Evolutionary conservation across 2,329 filamentous ascomycete genomes (phyloP).

Genomic region (Claviceps humidiphila): DNA sequence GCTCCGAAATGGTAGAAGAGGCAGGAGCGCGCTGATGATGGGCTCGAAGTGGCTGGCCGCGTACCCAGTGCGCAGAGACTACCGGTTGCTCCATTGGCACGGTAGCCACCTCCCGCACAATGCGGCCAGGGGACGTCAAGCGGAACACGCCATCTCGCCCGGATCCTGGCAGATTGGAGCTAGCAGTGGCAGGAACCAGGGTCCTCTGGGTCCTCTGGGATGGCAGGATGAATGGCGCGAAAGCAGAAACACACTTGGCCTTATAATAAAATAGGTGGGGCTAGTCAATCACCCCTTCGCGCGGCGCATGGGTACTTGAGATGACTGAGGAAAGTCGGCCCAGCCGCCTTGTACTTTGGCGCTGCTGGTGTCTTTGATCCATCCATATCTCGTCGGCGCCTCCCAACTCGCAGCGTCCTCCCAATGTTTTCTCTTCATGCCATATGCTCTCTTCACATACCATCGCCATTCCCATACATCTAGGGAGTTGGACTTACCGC

Average conservation of each 20-base stretch:
- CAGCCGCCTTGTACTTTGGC: neutral
- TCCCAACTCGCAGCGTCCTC: constrained; percentile 3
- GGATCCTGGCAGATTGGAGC: neutral
- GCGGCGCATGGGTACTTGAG: neutral
- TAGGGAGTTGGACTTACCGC: neutral
- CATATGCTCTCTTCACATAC: neutral
- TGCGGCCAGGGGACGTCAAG: neutral
- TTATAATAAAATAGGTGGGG: neutral
- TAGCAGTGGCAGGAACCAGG: too few species aligned
- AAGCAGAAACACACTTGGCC: neutral
- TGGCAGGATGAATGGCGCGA: neutral
- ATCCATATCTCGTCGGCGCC: constrained; percentile 5
- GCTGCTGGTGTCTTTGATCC: constrained; percentile 1
- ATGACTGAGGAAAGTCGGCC: neutral
- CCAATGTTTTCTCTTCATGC: neutral
- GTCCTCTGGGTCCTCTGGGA: neutral
- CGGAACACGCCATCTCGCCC: neutral
- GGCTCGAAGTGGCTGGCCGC: neutral
- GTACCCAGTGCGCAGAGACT: neutral
- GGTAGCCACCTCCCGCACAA: neutral
- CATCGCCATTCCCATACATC: constrained; percentile 3
- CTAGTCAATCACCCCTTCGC: neutral
- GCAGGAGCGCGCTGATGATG: neutral
- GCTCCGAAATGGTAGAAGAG: neutral
- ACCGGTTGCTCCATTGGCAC: neutral